Conservation (phyloP, 140 eudicot species). For the Stevia rebaudiana region DNA sequence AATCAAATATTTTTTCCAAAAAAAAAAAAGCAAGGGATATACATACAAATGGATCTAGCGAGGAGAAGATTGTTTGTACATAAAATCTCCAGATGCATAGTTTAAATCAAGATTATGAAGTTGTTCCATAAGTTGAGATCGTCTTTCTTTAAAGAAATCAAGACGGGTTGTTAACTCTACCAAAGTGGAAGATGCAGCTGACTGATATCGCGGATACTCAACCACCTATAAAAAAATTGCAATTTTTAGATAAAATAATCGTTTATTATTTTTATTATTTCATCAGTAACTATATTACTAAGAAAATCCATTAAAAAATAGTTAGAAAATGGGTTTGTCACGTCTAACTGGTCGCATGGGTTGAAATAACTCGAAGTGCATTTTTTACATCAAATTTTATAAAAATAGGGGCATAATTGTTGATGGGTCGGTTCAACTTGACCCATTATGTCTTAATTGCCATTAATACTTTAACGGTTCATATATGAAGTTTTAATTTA, state of each 20-base stretch:
- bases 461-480: neutral
- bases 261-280: neutral
- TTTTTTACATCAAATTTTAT: neutral
- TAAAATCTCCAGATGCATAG: constrained; percentile 62
- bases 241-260: neutral
- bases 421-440: neutral
- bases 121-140: constrained; percentile 93
- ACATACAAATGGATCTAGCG: constrained; percentile 50
- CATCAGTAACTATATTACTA: neutral
- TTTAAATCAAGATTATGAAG: constrained; percentile 83
- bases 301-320: neutral
- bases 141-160: constrained; percentile 93
- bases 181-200: constrained; percentile 81
- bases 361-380: too few relatives aligned
- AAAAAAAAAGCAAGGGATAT: constrained; percentile 23
- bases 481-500: too few relatives aligned
- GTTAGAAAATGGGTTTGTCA: neutral
- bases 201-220: constrained; percentile 61
- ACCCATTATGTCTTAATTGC: neutral
- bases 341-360: neutral
- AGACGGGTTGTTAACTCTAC: constrained; percentile 87
- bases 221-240: constrained; percentile 40
- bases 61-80: constrained; percentile 70
- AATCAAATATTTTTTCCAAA: neutral
- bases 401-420: neutral